Evolutionary conservation across 2,329 filamentous ascomycete species (phyloP).

Genomic region (Fusarium virguliforme): DNA sequence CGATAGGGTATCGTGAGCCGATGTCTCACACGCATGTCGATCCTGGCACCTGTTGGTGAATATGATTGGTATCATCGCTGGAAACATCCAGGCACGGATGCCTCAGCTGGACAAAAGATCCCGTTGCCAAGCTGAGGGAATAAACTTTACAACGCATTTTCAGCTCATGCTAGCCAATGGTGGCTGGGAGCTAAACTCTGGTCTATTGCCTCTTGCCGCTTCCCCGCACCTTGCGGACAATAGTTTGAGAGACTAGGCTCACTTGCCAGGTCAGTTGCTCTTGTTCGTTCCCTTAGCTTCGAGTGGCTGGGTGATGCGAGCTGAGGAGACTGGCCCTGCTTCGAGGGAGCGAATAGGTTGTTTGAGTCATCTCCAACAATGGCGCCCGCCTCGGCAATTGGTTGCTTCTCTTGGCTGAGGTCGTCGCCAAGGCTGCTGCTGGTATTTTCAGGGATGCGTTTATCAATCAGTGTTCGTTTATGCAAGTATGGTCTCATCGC

Average conservation of each 20-base stretch:
- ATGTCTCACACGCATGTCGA: neutral
- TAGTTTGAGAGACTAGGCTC: neutral
- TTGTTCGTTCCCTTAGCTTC: too few species aligned
- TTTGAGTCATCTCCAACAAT: neutral
- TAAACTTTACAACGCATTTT: conserved; percentile 15
- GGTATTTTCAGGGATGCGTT: neutral
- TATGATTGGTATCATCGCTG: conserved; percentile 3
- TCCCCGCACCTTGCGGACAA: neutral
- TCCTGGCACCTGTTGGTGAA: conserved; percentile 11
- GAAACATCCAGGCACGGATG: neutral
- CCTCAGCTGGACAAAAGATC: neutral
- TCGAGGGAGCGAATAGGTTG: neutral
- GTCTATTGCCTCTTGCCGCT: neutral
- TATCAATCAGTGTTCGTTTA: neutral
- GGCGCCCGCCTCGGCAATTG: neutral
- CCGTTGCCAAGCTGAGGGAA: conserved; percentile 21
- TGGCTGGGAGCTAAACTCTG: neutral
- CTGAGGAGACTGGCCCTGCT: too few species aligned
- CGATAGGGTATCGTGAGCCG: neutral
- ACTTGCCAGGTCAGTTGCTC: too few species aligned
- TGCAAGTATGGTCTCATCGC: neutral
- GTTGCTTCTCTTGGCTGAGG: neutral
- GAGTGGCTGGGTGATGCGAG: too few species aligned
- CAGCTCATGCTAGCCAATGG: neutral
- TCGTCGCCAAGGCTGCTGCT: neutral